Evolutionary conservation across 2,329 filamentous ascomycete species (phyloP), one percentile per base, ranked within the genome.

Genomic region (Teratosphaeria pseudoeucalypti): DNA sequence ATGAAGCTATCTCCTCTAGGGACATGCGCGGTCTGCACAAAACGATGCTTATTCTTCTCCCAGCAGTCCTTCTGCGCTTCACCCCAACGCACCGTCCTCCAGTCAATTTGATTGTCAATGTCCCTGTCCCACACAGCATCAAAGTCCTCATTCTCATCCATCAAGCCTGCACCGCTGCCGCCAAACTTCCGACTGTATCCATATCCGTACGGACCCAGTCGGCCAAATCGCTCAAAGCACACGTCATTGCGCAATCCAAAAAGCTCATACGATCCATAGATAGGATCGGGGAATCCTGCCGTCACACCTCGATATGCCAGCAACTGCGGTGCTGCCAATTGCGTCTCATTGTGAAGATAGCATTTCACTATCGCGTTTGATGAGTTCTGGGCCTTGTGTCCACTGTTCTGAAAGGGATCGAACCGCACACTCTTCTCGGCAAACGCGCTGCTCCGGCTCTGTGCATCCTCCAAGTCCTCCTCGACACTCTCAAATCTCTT

Each of bases 171-270:
- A 4, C 92, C 91, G 29, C 88, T 85, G 1, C 92, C 92, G 12
- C 92, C 92, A 64, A 82, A 85, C 60, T 85, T 85, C 37, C 82
- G 78, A 34, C 88, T 89, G 72, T 97, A 97, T 9, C 92, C 92
- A 62, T 90, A 84, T 0, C 92, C 92, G 67, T 99, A 99, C 0
- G 92, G 89, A 0, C 90, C 92, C 34, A 94, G 83, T 63, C 91
- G 83, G 2, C 92, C 92, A 71, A 89, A 95, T 1, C 94, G 83
- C 66, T 99, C 94, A 70, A 96, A 96, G 76, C 94, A 99, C 54
- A 96, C 83, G 68, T 95, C 87, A 65, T 95, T 84, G 19, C 88
- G 84, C 39, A 97, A 77, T 0, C 85, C 87, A 12, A 97, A 75
- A 49, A 92, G 73, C 10, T 91, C 85, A 68, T 96, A 92, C 0